phyloP scores from a whole-genome alignment of 495 filamentous ascomycete genomes.

The Alectoria sarmentosa region DNA sequence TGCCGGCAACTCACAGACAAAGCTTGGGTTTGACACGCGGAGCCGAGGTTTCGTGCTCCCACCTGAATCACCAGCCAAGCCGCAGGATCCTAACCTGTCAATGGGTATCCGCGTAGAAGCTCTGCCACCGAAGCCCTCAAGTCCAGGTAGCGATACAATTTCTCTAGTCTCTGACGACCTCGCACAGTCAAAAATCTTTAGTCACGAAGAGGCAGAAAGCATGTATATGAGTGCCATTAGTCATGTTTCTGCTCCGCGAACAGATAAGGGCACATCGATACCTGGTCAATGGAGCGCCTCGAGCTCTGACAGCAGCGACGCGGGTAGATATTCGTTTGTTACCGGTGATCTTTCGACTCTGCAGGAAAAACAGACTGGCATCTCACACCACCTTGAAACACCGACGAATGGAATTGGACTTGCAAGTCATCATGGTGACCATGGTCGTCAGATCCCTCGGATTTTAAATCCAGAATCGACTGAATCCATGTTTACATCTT shows the following conservation, averaged over 20 bases:
- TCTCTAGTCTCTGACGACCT: conserved; percentile 42
- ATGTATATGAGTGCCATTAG: conserved; percentile 86
- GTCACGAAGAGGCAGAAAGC: conserved; percentile 87
- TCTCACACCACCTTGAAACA: neutral
- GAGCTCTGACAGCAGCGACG: conserved; percentile 12
- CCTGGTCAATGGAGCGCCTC: conserved; percentile 14
- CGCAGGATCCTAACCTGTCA: neutral
- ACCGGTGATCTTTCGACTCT: neutral
- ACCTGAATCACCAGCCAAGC: conserved; percentile 22
- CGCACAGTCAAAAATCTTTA: conserved; percentile 72
- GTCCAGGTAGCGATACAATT: conserved; percentile 5
- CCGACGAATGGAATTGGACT: neutral
- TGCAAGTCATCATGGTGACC: neutral
- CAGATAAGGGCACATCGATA: conserved; percentile 21
- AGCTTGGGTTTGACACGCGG: neutral
- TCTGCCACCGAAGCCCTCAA: conserved; percentile 9
- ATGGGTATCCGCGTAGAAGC: neutral
- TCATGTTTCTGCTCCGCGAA: conserved; percentile 34
- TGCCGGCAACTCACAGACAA: neutral
- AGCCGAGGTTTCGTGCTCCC: neutral
- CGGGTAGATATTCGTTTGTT: neutral
- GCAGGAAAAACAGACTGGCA: neutral
- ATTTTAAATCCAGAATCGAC: neutral
- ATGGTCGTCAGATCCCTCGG: neutral
- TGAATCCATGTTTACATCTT: neutral